Evolutionary conservation across 2,329 filamentous ascomycete species (phyloP).

Genomic region (Clonostachys byssicola): DNA sequence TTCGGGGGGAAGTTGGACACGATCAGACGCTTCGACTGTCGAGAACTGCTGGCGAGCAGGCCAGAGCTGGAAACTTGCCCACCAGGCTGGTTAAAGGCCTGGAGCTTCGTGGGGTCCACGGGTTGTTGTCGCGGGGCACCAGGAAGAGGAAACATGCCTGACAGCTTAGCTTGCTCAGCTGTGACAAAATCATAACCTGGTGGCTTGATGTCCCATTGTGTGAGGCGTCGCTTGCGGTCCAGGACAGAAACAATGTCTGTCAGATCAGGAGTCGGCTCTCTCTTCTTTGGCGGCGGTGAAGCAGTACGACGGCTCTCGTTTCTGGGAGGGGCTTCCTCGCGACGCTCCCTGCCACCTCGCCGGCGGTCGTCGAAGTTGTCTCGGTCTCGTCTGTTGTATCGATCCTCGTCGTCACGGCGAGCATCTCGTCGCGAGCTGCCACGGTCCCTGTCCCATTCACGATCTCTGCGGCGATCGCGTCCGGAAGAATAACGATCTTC

Average conservation of each 20-base stretch:
- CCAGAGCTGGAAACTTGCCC: constrained; percentile 69
- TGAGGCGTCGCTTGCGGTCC: constrained; percentile 86
- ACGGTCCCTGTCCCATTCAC: constrained; percentile 73
- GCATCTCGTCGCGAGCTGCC: constrained; percentile 55
- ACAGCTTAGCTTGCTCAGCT: constrained; percentile 96
- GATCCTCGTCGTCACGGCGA: constrained; percentile 61
- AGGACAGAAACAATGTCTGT: constrained; percentile 79
- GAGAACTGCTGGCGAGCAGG: constrained; percentile 87
- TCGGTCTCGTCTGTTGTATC: constrained; percentile 52
- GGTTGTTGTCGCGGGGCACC: constrained; percentile 92
- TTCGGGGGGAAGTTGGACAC: constrained; percentile 74
- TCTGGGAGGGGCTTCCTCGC: constrained; percentile 29
- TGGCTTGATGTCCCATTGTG: constrained; percentile 99
- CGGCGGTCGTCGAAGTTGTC: constrained; percentile 45
- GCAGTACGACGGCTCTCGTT: constrained; percentile 66
- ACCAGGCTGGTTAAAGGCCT: constrained; percentile 86
- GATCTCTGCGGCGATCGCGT: constrained; percentile 62
- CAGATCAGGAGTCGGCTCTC: constrained; percentile 93
- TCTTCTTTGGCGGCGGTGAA: constrained; percentile 80
- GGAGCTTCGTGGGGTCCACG: constrained; percentile 90
- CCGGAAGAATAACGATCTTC: constrained; percentile 84
- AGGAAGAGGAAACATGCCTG: constrained; percentile 97
- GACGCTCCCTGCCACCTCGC: constrained; percentile 43
- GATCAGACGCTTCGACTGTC: constrained; percentile 90
- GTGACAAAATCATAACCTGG: constrained; percentile 98